Conservation (phyloP, 805 yeast species). For the Candida suzukii region DNA sequence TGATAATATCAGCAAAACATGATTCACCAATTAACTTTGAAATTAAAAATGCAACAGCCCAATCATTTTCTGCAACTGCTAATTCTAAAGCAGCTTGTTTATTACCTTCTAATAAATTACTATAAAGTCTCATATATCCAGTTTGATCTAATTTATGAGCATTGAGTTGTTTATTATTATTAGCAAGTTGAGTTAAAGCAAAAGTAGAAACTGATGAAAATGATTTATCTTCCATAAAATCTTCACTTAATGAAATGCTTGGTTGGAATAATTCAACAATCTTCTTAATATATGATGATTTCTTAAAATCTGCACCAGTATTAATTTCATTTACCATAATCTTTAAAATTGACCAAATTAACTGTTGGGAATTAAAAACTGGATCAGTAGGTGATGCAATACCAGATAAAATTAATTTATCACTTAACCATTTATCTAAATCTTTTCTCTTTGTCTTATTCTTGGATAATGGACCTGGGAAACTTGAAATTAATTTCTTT, state of each 20-base stretch:
- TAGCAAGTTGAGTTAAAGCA: slow-evolving; percentile 1
- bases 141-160: slow-evolving; percentile 16
- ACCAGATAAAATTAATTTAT: slow-evolving; percentile 19
- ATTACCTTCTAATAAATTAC: slow-evolving; percentile 52
- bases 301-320: slow-evolving; percentile 21
- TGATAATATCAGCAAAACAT: slow-evolving; percentile 36
- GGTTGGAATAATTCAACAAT: slow-evolving; percentile 38
- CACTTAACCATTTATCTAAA: slow-evolving; percentile 60
- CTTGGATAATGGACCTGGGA: slow-evolving; percentile 63
- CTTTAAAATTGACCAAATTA: slow-evolving; percentile 21
- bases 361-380: slow-evolving; percentile 11
- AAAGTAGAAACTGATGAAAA: neutral
- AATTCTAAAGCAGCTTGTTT: slow-evolving; percentile 57
- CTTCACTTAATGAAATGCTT: slow-evolving; percentile 22
- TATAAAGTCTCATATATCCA: slow-evolving; percentile 23
- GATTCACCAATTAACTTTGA: slow-evolving; percentile 61
- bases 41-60: slow-evolving; percentile 70
- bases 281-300: slow-evolving; percentile 21
- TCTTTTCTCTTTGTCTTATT: slow-evolving; percentile 58
- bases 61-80: slow-evolving; percentile 59
- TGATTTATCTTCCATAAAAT: neutral
- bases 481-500: slow-evolving; percentile 27
- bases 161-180: slow-evolving; percentile 13
- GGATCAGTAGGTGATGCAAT: slow-evolving; percentile 10
- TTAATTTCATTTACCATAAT: slow-evolving; percentile 16